Evolutionary conservation across 2,329 filamentous ascomycete genomes (phyloP), one percentile per base, ranked within the genome.

Genomic region (Fusarium hostae): DNA sequence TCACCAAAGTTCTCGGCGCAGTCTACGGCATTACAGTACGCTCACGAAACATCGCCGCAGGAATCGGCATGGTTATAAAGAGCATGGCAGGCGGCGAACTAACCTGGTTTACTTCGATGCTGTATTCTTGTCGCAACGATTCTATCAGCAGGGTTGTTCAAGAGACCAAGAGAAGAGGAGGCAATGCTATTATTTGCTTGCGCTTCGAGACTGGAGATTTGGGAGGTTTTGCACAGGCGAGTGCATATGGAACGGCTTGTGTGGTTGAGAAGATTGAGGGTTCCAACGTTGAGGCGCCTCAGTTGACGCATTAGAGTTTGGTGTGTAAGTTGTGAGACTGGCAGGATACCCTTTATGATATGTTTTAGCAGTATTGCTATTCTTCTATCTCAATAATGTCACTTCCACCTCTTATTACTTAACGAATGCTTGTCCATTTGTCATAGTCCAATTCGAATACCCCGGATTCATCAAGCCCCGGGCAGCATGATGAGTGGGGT

Each of bases 191-290:
- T 70, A 86, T 90, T 71, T 86, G 85, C 55, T 79, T 90, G 69
- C 83, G 87, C 45, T 90, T 90, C 73, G 88, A 90, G 74, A 83
- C 86, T 4, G 84, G 84, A 8, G 87, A 87, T 66, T 79, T 89
- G 70, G 85, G 83, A 32, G 84, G 85, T 4, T 90, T 87, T 73
- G 86, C 86, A 5, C 88, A 90, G 79, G 86, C 87, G 43, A 88
- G 86, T 66, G 88, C 87, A 1, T 90, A 90, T 75, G 88, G 88
- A 5, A 90, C 88, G 6, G 88, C 88, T 5, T 86, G 84, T 55
- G 72, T 88, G 16, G 82, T 90, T 30, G 87, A 90, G 79, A 89
- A 86, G 81, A 78, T 89, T 60, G 84, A 87, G 16, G 81, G 78
- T 6, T 63, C 28, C 22, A 63, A 66, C 34, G 66, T 72, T 6